Base-by-base conservation (phyloP, 306 rosid species). In the Ziziphus jujuba region DNA sequence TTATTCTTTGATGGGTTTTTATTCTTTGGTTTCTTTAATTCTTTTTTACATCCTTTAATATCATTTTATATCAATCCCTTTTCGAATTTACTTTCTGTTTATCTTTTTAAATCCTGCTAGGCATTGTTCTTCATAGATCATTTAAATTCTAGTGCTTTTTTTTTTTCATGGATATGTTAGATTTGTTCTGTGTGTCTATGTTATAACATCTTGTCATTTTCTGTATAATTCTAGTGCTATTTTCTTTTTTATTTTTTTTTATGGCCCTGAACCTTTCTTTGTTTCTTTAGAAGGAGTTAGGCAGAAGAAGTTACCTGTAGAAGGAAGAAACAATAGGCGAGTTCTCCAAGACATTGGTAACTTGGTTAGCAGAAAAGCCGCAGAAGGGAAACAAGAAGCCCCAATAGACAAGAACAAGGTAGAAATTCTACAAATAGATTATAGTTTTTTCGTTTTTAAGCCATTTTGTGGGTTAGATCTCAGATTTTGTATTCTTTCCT, bases 281-380 rank as follows among this genome's bases (percentile, higher is more conserved):
- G 44, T 9, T 56, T 16, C 19, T 52, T 72, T 36, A 91, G 96
- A 81, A 61, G 91, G 85, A 70, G 84, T 62, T 7, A 88, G 76
- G 78, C 81, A 71, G 58, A 91, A 87, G 80, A 77, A 71, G 35
- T 72, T 65, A 22, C 81, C 69, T 1, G 85, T 7, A 15, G 92
- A 85, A 61, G 95, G 87, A 69, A 84, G 88, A 71, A 87, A n/a
- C n/a, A n/a, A 74, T 4, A 84, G 97, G 72, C 71, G 89, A 33
- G 93, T 73, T 11, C 95, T 91, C 7, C 65, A 80, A 74, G 97
- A 91, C 65, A 91, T 91, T 57, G 95, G 96, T 19, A 91, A 91
- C 79, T 67, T 84, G 45, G 92, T 84, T 23, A 72, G 69, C n/a
- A 69, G 69, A 56, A 80, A 68, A 54, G 82, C 78, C 56, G 69